A percentile compares a stretch with the other conserved stretches of the same genome.
Conservation (phyloP, 305 asterid genomes). For the Fraxinus angustifolia region DNA sequence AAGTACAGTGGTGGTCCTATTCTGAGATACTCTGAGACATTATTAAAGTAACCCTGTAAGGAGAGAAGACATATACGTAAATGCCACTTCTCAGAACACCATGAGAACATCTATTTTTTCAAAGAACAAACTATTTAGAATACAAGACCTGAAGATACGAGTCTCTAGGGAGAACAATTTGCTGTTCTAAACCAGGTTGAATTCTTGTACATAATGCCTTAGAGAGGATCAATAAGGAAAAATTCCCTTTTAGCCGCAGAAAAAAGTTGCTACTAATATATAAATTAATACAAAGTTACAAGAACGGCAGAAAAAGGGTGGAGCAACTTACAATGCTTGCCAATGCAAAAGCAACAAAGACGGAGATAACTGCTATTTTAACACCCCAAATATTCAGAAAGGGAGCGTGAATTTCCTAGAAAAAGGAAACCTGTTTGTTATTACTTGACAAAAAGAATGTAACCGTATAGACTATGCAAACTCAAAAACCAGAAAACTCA, state of each 20-base stretch:
- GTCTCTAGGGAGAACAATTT: constrained; percentile 95
- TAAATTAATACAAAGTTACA: constrained; percentile 20
- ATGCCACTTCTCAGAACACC: constrained; percentile 16
- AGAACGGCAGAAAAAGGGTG: constrained; percentile 13
- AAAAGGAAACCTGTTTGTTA: constrained; percentile 16
- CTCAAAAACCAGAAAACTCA: constrained; percentile 11
- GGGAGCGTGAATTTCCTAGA: constrained; percentile 88
- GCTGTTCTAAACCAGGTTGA: constrained; percentile 96
- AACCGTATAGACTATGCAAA: neutral
- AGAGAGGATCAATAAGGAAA: constrained; percentile 23
- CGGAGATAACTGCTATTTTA: constrained; percentile 65
- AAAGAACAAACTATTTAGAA: constrained; percentile 15
- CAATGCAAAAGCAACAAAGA: constrained; percentile 73
- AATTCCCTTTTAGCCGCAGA: constrained; percentile 12
- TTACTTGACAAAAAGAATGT: constrained; percentile 9
- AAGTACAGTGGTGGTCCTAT: constrained; percentile 96
- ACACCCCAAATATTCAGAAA: constrained; percentile 81
- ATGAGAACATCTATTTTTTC: neutral
- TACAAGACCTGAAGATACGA: constrained; percentile 88
- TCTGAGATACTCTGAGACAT: constrained; percentile 78
- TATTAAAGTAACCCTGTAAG: constrained; percentile 77
- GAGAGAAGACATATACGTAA: constrained; percentile 21
- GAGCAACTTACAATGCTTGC: constrained; percentile 86
- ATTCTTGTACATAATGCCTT: constrained; percentile 93
- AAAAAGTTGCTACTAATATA: constrained; percentile 4